Percentiles rank a stretch among this genome's conserved stretches.
These are phyloP conservation scores for Pseudogymnoascus sp. DNA, from an alignment of 2,329 filamentous ascomycete species.

Conservation along the genomic window DNA sequence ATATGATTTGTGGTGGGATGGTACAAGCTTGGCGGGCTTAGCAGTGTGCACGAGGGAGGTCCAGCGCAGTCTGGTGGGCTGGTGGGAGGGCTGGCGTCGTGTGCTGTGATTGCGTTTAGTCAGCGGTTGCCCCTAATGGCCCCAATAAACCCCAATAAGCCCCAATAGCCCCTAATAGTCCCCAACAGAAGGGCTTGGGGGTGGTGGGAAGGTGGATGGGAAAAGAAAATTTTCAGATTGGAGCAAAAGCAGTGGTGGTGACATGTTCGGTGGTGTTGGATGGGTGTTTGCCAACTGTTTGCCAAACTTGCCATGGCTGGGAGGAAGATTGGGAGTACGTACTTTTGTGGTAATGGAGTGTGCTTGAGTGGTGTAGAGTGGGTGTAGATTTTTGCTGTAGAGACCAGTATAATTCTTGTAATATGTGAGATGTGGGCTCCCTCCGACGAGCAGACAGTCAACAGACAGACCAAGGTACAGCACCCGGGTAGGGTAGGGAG, in stretches of 20 bases:
- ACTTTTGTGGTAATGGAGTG: not conserved
- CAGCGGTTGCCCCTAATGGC: not conserved
- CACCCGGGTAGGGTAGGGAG: not conserved
- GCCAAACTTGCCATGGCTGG: not conserved
- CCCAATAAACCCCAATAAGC: no score
- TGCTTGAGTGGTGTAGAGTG: no score
- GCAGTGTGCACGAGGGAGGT: not conserved
- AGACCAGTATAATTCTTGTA: no score
- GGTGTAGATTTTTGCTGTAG: no score
- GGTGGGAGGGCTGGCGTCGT: no score
- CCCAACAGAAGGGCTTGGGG: not conserved
- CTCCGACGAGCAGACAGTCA: no score
- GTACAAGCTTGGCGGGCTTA: not conserved
- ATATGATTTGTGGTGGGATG: not conserved
- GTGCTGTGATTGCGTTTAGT: not conserved
- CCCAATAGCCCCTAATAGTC: no score
- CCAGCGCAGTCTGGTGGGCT: not conserved
- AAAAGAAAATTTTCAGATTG: not conserved
- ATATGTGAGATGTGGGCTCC: no score
- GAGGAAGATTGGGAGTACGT: not conserved
- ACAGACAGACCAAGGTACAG: not conserved
- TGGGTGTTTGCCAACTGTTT: not conserved
- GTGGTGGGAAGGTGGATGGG: not conserved
- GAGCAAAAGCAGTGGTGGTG: not conserved
- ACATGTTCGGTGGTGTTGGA: not conserved